A percentile compares a stretch with the other conserved stretches of the same genome.
Conservation (phyloP, 257 asterid species). For the Ligustrum vulgare region DNA sequence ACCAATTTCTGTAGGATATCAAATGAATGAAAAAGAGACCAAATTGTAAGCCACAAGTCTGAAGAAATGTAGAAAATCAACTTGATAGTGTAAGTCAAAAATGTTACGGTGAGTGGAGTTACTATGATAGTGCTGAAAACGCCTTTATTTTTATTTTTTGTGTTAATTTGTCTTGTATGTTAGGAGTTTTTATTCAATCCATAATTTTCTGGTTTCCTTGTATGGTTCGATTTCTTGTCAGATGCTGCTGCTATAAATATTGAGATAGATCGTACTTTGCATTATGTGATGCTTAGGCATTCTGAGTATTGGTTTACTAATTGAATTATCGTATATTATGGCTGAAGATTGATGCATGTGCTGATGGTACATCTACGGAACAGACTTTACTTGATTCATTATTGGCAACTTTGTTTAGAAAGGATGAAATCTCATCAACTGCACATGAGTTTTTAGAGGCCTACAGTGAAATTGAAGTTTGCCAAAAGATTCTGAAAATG, state of each 20-base stretch:
- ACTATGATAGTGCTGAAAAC: not conserved
- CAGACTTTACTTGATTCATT: conserved; percentile 56
- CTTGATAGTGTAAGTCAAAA: not conserved
- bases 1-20: not conserved
- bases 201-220: conserved; percentile 5
- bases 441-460: conserved; percentile 68
- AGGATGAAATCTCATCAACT: conserved; percentile 49
- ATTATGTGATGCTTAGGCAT: not conserved
- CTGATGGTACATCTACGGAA: conserved; percentile 42
- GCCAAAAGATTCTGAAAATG: conserved; percentile 50
- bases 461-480: conserved; percentile 55
- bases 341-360: conserved; percentile 54
- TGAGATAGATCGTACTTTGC: conserved; percentile 4
- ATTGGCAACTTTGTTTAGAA: conserved; percentile 47
- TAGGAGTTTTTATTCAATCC: not conserved
- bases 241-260: not conserved
- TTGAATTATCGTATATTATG: conserved; percentile 15
- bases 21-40: not conserved
- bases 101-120: not conserved
- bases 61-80: not conserved
- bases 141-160: not conserved
- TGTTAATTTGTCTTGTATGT: not conserved
- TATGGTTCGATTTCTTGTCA: not conserved
- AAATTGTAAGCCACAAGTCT: not conserved
- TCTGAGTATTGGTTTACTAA: conserved; percentile 5